Conservation (phyloP, 306 rosid species). For the Hippophae tibetana region DNA sequence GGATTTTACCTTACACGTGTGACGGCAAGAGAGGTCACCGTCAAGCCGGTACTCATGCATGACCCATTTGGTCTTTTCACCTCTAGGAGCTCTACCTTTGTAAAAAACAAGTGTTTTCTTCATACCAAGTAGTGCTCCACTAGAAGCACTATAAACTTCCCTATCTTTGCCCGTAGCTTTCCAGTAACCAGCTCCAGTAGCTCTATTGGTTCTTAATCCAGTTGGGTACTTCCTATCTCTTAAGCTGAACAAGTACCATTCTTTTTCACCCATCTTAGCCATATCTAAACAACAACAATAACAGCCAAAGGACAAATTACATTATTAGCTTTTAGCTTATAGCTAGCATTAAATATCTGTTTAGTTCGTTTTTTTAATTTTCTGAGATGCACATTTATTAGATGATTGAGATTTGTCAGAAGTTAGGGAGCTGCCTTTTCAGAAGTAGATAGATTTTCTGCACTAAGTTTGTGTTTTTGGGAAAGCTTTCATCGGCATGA, state of each 20-base stretch:
- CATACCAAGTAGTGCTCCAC: constrained; percentile 49
- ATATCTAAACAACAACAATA: constrained; percentile 26
- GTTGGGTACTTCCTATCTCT: constrained; percentile 82
- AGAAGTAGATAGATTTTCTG: constrained; percentile 10
- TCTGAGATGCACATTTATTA: background rate
- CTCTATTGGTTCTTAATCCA: constrained; percentile 66
- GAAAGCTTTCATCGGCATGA: too few relatives aligned
- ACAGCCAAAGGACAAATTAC: background rate
- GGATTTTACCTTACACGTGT: constrained; percentile 29
- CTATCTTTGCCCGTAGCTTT: constrained; percentile 82
- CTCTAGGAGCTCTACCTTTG: constrained; percentile 79
- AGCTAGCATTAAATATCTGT: background rate
- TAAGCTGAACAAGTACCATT: constrained; percentile 72
- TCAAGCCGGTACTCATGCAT: constrained; percentile 88
- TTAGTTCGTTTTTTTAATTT: background rate
- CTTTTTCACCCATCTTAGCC: constrained; percentile 74
- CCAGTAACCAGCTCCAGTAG: constrained; percentile 78
- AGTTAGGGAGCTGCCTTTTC: background rate
- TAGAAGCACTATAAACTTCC: constrained; percentile 34
- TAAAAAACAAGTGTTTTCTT: constrained; percentile 86
- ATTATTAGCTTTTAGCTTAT: background rate
- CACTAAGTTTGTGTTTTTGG: background rate
- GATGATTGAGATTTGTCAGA: background rate
- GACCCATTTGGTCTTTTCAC: constrained; percentile 81
- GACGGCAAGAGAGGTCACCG: constrained; percentile 37